Evolutionary conservation across 2,329 filamentous ascomycete genomes (phyloP), one percentile per base, ranked within the genome.

Genomic region (Cladosporium austrohemisphaericum): DNA sequence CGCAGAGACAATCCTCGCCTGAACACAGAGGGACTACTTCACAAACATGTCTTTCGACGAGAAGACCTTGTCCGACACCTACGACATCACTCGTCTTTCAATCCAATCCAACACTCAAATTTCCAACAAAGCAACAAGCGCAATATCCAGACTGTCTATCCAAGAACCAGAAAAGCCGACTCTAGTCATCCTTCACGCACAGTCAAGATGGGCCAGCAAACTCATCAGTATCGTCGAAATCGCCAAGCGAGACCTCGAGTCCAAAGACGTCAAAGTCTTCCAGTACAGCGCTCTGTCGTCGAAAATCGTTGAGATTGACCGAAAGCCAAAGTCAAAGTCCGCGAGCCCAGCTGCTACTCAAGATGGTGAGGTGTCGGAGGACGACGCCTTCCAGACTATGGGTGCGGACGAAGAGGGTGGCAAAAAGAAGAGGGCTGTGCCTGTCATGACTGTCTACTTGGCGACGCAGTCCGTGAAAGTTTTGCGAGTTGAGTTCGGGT

Each of bases 221-320:
- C 71, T 88, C 59, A 78, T 88, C 57, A 84, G 79, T 3, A 76
- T 88, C 37, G 75, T 76, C 36, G 85, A 89, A 65, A 81, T 86
- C 31, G 62, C 60, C n/a, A 69, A 70, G 52, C 61, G 67, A 62
- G 50, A 69, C 13, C 61, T 67, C 13, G 56, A 61, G 35, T 29
- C 55, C 60, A 76, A 19, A 69, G 75, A 56, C 69, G 74, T 53
- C 73, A 73, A 41, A 60, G 74, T 52, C 58, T 79, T 49, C 55
- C 65, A 69, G 47, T 70, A 70, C 49, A 64, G 48, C 29, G 59
- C 61, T 2, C 49, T 56, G 54, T 55, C 43, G 8, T 57, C 56
- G 14, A 57, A 61, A 40, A 52, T 59, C 48, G 50, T 53, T 9
- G 57, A 55, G 18, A 53, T 65, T 52, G 59, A 37, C 45, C 45